These are phyloP conservation scores for Neurospora sp. DNA, from an alignment of 495 filamentous ascomycete species.

Conservation along the genomic window DNA sequence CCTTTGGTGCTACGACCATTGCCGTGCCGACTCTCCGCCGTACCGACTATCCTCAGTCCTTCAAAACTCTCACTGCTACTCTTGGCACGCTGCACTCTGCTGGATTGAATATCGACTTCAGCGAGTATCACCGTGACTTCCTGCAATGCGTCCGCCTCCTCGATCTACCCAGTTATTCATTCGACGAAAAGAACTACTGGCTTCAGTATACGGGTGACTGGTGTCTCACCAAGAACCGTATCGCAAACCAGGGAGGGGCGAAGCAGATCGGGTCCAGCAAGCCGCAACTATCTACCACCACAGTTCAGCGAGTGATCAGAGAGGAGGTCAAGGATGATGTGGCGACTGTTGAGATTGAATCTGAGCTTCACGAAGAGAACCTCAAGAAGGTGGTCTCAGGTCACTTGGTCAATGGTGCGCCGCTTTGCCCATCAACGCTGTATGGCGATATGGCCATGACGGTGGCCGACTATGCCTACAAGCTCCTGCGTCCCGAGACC, in stretches of 20 bases:
- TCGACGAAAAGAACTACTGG: slow-evolving; percentile 79
- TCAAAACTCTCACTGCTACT: slow-evolving; percentile 52
- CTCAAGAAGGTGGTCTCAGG: slow-evolving; percentile 54
- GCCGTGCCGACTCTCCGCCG: slow-evolving; percentile 48
- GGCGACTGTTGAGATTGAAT: slow-evolving; percentile 52
- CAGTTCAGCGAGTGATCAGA: slow-evolving; percentile 44
- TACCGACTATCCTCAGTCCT: slow-evolving; percentile 39
- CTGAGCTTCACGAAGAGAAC: slow-evolving; percentile 52
- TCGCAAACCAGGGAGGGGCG: slow-evolving; percentile 40
- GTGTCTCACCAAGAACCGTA: slow-evolving; percentile 61
- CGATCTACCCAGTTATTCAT: slow-evolving; percentile 63
- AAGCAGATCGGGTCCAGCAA: slow-evolving; percentile 41
- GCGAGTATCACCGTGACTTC: slow-evolving; percentile 71
- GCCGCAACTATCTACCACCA: slow-evolving; percentile 38
- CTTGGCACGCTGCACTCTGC: slow-evolving; percentile 52
- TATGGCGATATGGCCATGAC: slow-evolving; percentile 76
- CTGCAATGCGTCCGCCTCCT: slow-evolving; percentile 48
- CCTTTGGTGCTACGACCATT: slow-evolving; percentile 45
- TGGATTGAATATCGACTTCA: slow-evolving; percentile 65
- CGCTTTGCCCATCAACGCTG: slow-evolving; percentile 46
- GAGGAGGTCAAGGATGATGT: slow-evolving; percentile 44
- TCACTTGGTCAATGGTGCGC: slow-evolving; percentile 60
- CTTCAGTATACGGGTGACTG: slow-evolving; percentile 61
- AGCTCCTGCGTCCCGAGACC: slow-evolving; percentile 43
- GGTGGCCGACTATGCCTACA: slow-evolving; percentile 56